Evolutionary conservation across 2,329 filamentous ascomycete genomes (phyloP).

Genomic region (Cladosporium halotolerans): DNA sequence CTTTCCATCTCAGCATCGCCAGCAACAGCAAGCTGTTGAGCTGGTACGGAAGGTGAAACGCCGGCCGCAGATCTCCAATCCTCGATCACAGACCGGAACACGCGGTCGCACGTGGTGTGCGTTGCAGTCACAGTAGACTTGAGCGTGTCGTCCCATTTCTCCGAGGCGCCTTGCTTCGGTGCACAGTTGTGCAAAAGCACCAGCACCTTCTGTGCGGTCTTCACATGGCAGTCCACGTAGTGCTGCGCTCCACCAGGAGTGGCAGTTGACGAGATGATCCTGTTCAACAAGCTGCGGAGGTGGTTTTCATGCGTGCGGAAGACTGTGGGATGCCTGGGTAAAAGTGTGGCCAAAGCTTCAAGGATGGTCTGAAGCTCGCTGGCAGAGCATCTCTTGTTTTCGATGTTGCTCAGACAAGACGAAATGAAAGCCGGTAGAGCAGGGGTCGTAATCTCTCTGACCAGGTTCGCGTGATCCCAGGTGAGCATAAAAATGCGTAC

Average conservation of each 20-base stretch:
- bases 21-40: constrained; percentile 15
- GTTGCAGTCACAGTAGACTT: constrained; percentile 55
- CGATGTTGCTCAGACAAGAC: constrained; percentile 61
- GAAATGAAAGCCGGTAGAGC: constrained; percentile 69
- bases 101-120: constrained; percentile 66
- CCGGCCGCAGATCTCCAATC: constrained; percentile 66
- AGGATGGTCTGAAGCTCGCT: constrained; percentile 57
- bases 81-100: constrained; percentile 74
- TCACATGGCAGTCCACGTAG: constrained; percentile 20
- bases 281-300: constrained; percentile 37
- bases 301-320: constrained; percentile 70
- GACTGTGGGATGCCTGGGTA: constrained; percentile 76
- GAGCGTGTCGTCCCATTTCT: constrained; percentile 71
- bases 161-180: constrained; percentile 67
- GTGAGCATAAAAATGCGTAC: constrained; percentile 79
- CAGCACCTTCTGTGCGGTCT: constrained; percentile 58
- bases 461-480: constrained; percentile 72
- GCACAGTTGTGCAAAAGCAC: constrained; percentile 73
- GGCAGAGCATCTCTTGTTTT: constrained; percentile 29
- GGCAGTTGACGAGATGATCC: constrained; percentile 35
- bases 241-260: constrained; percentile 2
- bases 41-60: constrained; percentile 21
- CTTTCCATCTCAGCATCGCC: constrained; percentile 14
- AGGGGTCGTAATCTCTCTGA: constrained; percentile 82
- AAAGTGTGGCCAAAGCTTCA: constrained; percentile 62